phyloP scores from a whole-genome alignment of 768 basidiomycete species.

The Kwoniella heveanensis region DNA sequence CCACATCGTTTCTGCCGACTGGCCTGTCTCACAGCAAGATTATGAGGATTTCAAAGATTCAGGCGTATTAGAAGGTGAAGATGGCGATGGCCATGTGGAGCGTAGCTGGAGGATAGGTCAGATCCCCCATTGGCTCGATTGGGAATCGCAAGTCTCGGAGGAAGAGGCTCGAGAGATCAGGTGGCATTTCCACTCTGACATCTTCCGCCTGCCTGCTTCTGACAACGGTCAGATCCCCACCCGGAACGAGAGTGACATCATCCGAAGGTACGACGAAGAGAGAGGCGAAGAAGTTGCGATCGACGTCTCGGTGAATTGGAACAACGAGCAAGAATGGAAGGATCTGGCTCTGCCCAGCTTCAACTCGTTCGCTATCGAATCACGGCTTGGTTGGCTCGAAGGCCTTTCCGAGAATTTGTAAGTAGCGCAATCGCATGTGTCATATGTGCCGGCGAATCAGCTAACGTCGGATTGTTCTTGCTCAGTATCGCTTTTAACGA shows the following conservation, averaged over 20 bases:
- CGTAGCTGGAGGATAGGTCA: conserved; percentile 42
- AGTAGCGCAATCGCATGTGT: conserved; percentile 11
- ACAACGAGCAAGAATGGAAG: conserved; percentile 41
- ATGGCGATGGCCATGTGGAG: neutral
- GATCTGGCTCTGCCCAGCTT: conserved; percentile 41
- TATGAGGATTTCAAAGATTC: neutral
- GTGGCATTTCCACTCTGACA: conserved; percentile 54
- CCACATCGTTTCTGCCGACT: conserved; percentile 50
- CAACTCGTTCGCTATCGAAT: conserved; percentile 53
- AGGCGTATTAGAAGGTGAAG: neutral
- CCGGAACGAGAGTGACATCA: neutral
- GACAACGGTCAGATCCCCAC: neutral
- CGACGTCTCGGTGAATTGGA: conserved; percentile 3
- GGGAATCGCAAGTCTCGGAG: conserved; percentile 5
- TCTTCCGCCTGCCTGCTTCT: conserved; percentile 36
- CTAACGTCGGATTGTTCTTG: too few species aligned
- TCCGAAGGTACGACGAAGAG: neutral
- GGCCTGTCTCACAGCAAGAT: conserved; percentile 13
- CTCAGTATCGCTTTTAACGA: conserved; percentile 51
- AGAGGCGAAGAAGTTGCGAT: neutral
- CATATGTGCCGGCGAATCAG: too few species aligned
- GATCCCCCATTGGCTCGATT: conserved; percentile 50
- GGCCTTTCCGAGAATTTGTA: conserved; percentile 48
- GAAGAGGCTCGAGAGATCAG: conserved; percentile 5
- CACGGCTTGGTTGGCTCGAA: conserved; percentile 41